These are phyloP conservation scores for Microglena sp. DNA, from an alignment of 139 green algal species.

Conservation along the genomic window DNA sequence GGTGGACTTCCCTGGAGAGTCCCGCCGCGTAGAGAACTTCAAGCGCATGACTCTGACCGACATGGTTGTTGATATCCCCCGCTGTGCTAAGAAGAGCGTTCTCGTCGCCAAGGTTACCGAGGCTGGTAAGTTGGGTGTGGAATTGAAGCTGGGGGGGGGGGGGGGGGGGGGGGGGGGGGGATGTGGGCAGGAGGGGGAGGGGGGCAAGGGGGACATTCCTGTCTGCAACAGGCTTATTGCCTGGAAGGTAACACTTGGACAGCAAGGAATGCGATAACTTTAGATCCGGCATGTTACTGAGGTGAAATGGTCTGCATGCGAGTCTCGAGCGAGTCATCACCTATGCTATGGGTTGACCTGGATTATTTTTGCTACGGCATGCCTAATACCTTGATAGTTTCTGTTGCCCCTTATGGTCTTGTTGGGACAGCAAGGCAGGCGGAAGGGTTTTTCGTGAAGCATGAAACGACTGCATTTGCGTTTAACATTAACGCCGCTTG, in stretches of 20 bases:
- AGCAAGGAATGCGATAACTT: background rate
- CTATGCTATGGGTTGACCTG: too few relatives aligned
- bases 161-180: background rate
- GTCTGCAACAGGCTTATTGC: background rate
- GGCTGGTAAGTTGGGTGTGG: conserved; percentile 44
- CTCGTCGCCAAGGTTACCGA: conserved; percentile 64
- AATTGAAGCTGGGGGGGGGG: background rate
- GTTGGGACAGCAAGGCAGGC: too few relatives aligned
- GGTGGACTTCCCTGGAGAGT: conserved; percentile 72
- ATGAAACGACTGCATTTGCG: too few relatives aligned
- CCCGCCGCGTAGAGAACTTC: conserved; percentile 70
- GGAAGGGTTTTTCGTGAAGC: too few relatives aligned
- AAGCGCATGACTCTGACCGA: conserved; percentile 92
- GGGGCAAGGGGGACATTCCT: background rate
- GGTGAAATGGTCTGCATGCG: too few relatives aligned
- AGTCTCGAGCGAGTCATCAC: too few relatives aligned
- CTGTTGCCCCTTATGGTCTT: too few relatives aligned
- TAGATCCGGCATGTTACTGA: too few relatives aligned
- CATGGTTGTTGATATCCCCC: conserved; percentile 84
- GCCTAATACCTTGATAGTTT: too few relatives aligned
- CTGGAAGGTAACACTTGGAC: background rate
- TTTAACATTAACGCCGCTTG: too few relatives aligned
- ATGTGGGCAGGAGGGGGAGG: background rate
- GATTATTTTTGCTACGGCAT: too few relatives aligned
- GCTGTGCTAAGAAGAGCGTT: conserved; percentile 79